Evolutionary conservation across 768 basidiomycete species (phyloP), one percentile per base, ranked within the genome.

Genomic region (Mycena epipterygia): DNA sequence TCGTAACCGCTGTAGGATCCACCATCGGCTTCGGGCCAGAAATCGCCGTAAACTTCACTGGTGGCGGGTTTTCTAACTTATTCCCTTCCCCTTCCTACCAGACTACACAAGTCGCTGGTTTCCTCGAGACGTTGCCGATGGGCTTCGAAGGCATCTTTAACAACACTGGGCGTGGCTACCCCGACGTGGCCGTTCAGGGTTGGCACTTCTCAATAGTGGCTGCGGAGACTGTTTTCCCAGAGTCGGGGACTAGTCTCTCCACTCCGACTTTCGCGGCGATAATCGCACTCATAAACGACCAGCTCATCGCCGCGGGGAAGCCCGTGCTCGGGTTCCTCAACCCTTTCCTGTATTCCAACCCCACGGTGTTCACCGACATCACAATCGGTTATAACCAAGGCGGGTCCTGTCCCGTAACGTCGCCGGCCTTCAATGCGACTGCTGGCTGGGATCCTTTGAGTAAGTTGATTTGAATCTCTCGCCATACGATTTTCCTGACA

Each of bases 181-280:
- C 76, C 37, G 75, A 76, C 65, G 68, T 70, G 19, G 33, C 71
- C n/a, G 60, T 63, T 21, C 71, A 73, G 53, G 57, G 56, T 9
- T 59, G 64, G 64, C 39, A 55, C 21, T 66, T 56, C 29, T 30
- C 27, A 21, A 42, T 66, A 29, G 64, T 66, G 27, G 19, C 8
- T 37, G 64, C 29, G 17, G 41, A 52, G 35, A 37, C 17, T n/a
- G 27, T 55, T 25, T n/a, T 32, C 51, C 53, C 9, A 17, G 75
- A 81, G 35, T 77, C 65, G 2, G 88, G 88, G 39, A 88, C 87
- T 8, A 87, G 86, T 14, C 81, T 82, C 5, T 30, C 86, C 0
- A 51, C 83, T 14, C 87, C 87, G 1, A 81, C 84, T 1, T 85
- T 88, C 66, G 81, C 85, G 0, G 79, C 79, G 42, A 75, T 87